Base-by-base conservation (phyloP, 257 asterid species). In the Galeopsis tetrahit region DNA sequence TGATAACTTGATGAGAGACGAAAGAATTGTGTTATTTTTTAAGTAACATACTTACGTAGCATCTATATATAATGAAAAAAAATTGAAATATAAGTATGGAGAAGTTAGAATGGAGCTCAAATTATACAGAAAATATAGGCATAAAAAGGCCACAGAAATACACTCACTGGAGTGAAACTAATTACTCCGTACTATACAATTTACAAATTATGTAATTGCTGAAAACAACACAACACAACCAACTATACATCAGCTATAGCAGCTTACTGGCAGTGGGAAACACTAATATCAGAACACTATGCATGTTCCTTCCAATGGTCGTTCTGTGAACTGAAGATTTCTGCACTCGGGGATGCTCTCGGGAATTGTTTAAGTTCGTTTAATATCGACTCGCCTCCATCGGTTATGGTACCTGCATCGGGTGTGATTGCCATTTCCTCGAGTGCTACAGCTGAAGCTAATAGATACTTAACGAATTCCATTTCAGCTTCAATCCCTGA, bases 401-500 rank as follows among this genome's bases (percentile, higher is more conserved):
- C 88, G 2, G 80, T 63, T 10, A 83, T 44, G 43, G 79, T 71
- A 1, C 80, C 77, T 0, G 52, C 35, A 9, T 79, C 78, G 42
- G 86, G 88, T 7, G 84, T 63, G 36, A 87, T 80, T 0, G 80
- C 73, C 75, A 87, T 72, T 77, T 87, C 85, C 76, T 81, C 88
- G 0, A 82, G 89, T 7, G 85, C 79, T 7, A 83, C 80, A 1
- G 90, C 86, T 21, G 87, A 87, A 51, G 88, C 85, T 42, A 87
- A 76, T 57, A 83, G 71, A 68, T 85, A 83, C 14, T 83, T 87
- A 4, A 85, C 82, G 56, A 87, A 85, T 36, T 85, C 90, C 93
- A 87, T 87, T 79, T 85, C 90, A 0, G 88, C 81, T 75, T 85
- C 85, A 5, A 71, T 73, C 51, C 91, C 91, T 0, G 83, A 82